phyloP scores from a whole-genome alignment of 2,329 filamentous ascomycete species.

The Trichophyton schoenleinii region DNA sequence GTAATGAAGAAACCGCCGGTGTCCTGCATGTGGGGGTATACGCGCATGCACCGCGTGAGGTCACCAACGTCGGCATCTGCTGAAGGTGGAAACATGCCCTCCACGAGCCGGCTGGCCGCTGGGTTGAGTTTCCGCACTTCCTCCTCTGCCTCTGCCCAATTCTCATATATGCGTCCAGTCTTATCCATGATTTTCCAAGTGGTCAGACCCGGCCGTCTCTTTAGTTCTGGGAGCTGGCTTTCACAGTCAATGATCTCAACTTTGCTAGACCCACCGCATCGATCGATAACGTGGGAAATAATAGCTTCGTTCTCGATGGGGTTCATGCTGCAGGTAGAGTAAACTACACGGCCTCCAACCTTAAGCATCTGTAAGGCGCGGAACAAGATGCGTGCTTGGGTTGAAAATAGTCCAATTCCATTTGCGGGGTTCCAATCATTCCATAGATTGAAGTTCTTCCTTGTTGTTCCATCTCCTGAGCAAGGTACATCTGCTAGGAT shows the following conservation, averaged over 20 bases:
- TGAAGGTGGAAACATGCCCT: constrained; percentile 70
- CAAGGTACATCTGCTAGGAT: constrained; percentile 95
- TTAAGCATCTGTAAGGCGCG: constrained; percentile 92
- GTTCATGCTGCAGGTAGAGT: constrained; percentile 98
- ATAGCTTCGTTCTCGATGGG: constrained; percentile 95
- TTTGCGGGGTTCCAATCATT: constrained; percentile 86
- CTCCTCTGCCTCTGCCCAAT: constrained; percentile 67
- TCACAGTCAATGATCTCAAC: constrained; percentile 77
- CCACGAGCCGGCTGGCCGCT: constrained; percentile 55
- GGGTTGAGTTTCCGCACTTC: constrained; percentile 44
- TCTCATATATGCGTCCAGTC: constrained; percentile 62
- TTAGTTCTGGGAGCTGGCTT: constrained; percentile 61
- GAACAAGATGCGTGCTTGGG: constrained; percentile 80
- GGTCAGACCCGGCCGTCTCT: constrained; percentile 63
- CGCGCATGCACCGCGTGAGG: constrained; percentile 78
- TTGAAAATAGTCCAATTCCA: constrained; percentile 72
- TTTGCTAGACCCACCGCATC: constrained; percentile 71
- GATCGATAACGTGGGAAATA: constrained; percentile 71
- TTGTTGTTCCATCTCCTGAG: constrained; percentile 82
- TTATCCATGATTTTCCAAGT: constrained; percentile 90
- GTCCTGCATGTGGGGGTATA: constrained; percentile 91
- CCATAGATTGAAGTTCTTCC: constrained; percentile 92
- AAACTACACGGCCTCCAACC: constrained; percentile 84
- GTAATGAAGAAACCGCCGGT: constrained; percentile 97
- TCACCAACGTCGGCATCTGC: constrained; percentile 51